Percentiles rank a stretch among this genome's conserved stretches.
phyloP scores from a whole-genome alignment of 2,329 filamentous ascomycete species.

The Graphilbum ipis-grandicollis region DNA sequence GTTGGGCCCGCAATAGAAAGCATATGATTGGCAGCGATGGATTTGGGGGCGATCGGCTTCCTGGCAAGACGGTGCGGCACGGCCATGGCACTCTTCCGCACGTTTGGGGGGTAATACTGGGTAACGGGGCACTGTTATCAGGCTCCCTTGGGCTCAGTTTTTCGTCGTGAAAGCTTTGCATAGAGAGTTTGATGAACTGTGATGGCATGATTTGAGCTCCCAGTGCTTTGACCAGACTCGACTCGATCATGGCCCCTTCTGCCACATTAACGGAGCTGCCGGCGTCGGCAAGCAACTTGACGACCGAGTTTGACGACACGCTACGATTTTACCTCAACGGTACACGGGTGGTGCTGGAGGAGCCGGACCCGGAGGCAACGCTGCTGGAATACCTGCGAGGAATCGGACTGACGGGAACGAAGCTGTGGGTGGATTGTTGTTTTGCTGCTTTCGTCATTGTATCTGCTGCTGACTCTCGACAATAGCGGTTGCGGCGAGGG shows the following conservation, averaged over 20 bases:
- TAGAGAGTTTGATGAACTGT: neutral
- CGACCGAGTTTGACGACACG: constrained; percentile 68
- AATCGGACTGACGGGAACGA: constrained; percentile 86
- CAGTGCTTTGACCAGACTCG: neutral
- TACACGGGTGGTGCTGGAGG: constrained; percentile 70
- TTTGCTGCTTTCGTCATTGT: neutral
- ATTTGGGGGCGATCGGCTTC: neutral
- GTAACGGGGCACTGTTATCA: too few species aligned
- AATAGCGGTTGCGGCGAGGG: constrained; percentile 76
- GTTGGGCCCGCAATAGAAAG: too few species aligned
- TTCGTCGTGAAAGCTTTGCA: too few species aligned
- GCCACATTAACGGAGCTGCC: too few species aligned
- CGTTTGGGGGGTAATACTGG: too few species aligned
- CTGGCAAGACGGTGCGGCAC: too few species aligned
- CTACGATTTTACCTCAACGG: constrained; percentile 90
- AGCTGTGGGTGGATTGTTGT: constrained; percentile 39
- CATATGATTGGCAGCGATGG: too few species aligned
- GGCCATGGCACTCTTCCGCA: too few species aligned
- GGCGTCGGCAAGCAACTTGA: constrained; percentile 31
- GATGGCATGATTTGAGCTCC: neutral
- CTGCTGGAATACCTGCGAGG: constrained; percentile 85
- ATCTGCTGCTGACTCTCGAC: too few species aligned
- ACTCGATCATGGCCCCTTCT: too few species aligned
- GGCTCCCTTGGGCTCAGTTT: too few species aligned
- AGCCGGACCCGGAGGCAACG: constrained; percentile 80